These are phyloP conservation scores for Tricholoma hemisulphureum DNA, from an alignment of 768 basidiomycete genomes.

Conservation along the genomic window DNA sequence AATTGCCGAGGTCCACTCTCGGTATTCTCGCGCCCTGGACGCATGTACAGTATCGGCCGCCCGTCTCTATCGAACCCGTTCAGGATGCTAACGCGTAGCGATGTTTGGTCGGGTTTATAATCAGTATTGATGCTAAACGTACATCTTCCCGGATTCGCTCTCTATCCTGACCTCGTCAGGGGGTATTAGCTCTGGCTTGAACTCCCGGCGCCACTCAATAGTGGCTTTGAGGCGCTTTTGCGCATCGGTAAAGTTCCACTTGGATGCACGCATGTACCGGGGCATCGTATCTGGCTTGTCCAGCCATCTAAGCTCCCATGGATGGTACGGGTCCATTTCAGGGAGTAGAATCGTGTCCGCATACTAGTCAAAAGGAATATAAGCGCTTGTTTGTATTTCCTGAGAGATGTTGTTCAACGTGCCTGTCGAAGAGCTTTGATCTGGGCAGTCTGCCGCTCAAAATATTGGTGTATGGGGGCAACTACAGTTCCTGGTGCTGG, in stretches of 20 bases:
- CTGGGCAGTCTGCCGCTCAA: constrained; percentile 58
- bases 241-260: constrained; percentile 77
- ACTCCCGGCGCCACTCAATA: constrained; percentile 83
- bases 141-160: constrained; percentile 89
- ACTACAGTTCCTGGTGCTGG: constrained; percentile 56
- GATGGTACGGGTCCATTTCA: constrained; percentile 63
- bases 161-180: constrained; percentile 81
- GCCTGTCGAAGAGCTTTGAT: constrained; percentile 66
- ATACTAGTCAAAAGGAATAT: constrained; percentile 47
- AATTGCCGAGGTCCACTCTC: constrained; percentile 74
- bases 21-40: constrained; percentile 85
- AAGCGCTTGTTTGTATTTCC: not conserved
- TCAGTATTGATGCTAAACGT: constrained; percentile 21
- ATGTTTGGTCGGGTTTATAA: not conserved
- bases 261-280: constrained; percentile 83
- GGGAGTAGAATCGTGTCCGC: constrained; percentile 64
- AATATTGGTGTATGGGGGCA: constrained; percentile 57
- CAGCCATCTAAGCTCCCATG: constrained; percentile 81
- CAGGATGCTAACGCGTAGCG: constrained; percentile 52
- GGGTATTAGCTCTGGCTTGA: constrained; percentile 77
- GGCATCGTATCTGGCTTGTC: constrained; percentile 61
- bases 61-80: constrained; percentile 86
- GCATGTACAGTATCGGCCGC: constrained; percentile 86
- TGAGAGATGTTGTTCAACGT: constrained; percentile 18
- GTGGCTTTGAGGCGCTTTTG: constrained; percentile 77